Percentiles rank a stretch among this genome's conserved stretches.
Evolutionary conservation across 148 eudicot species (phyloP).

Genomic region (Vaccinium darrowii): DNA sequence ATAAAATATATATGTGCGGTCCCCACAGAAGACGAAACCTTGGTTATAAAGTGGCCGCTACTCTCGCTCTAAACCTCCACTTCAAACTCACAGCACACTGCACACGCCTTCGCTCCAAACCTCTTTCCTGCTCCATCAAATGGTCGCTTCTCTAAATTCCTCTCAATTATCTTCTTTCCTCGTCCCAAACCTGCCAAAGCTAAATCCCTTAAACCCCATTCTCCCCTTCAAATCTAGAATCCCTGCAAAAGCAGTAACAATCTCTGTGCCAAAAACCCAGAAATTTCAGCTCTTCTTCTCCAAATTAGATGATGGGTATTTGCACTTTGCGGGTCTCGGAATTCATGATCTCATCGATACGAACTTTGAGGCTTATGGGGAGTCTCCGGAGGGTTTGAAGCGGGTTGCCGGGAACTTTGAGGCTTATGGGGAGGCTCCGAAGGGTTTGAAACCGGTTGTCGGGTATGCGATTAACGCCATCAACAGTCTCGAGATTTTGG

Average conservation of each 20-base stretch:
- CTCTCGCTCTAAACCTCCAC: no score
- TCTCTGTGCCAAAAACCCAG: background rate
- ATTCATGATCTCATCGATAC: conserved; percentile 72
- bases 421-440: conserved; percentile 61
- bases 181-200: no score
- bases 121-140: no score
- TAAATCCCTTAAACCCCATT: no score
- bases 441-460: conserved; percentile 62
- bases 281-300: conserved; percentile 51
- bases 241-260: conserved; percentile 22
- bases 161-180: no score
- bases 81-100: no score
- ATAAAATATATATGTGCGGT: no score
- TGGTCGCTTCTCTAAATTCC: no score
- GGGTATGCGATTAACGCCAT: conserved; percentile 97
- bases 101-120: no score
- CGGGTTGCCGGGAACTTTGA: conserved; percentile 37
- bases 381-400: no score
- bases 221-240: background rate
- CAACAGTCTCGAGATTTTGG: conserved; percentile 88
- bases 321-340: conserved; percentile 78
- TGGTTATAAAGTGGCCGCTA: no score
- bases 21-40: no score
- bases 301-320: conserved; percentile 70
- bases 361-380: background rate